Conservation (phyloP, 1,284 basidiomycete genomes). For the Phylloboletellus chloephorus region DNA sequence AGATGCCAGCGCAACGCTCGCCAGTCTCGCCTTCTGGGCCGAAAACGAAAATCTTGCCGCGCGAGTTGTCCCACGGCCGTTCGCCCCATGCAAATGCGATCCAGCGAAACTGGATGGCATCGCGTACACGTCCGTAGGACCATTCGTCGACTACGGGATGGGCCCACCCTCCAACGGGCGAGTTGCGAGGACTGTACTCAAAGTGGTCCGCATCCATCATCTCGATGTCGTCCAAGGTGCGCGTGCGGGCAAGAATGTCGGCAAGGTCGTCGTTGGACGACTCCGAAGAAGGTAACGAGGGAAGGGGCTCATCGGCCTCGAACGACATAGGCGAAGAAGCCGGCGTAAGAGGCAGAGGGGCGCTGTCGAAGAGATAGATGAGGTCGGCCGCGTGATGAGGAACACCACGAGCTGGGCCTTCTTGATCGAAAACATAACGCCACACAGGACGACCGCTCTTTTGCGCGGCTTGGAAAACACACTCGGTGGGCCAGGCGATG, state of each 20-base stretch:
- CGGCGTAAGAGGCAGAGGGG: slow-evolving; percentile 42
- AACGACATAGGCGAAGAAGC: slow-evolving; percentile 34
- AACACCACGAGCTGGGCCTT: slow-evolving; percentile 54
- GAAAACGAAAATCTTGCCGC: slow-evolving; percentile 63
- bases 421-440: slow-evolving; percentile 76
- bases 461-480: slow-evolving; percentile 46
- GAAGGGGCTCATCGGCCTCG: slow-evolving; percentile 33
- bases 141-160: slow-evolving; percentile 55
- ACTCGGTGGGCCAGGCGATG: slow-evolving; percentile 69
- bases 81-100: slow-evolving; percentile 68
- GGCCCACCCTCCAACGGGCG: slow-evolving; percentile 42
- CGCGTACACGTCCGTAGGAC: slow-evolving; percentile 58
- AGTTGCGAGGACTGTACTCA: slow-evolving; percentile 9
- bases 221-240: slow-evolving; percentile 26
- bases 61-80: slow-evolving; percentile 54
- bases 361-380: slow-evolving; percentile 70
- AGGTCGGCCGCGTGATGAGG: slow-evolving; percentile 67
- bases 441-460: slow-evolving; percentile 54
- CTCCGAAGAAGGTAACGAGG: slow-evolving; percentile 29
- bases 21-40: slow-evolving; percentile 50
- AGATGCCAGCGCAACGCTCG: slow-evolving; percentile 39
- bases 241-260: slow-evolving; percentile 26
- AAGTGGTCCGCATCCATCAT: slow-evolving; percentile 27
- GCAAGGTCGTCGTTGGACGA: slow-evolving; percentile 30
- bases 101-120: slow-evolving; percentile 66